Evolutionary conservation across 148 eudicot genomes (phyloP).

Genomic region (Fagopyrum tataricum): DNA sequence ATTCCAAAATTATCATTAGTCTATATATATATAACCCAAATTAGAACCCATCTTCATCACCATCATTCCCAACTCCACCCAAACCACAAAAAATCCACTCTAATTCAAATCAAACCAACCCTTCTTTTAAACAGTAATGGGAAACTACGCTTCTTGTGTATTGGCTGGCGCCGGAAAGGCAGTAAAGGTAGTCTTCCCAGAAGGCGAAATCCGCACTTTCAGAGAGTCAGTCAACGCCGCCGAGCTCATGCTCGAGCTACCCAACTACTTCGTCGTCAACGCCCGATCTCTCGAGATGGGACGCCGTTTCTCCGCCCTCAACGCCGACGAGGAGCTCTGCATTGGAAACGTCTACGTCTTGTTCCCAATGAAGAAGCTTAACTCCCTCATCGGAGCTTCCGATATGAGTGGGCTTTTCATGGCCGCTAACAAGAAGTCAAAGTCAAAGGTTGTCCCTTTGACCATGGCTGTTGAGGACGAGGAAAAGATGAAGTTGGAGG

Average conservation of each 20-base stretch:
- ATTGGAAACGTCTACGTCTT: slow-evolving; percentile 48
- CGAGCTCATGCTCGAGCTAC: slow-evolving; percentile 75
- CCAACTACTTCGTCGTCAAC: slow-evolving; percentile 49
- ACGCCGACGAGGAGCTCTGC: slow-evolving; percentile 78
- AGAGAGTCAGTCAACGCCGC: slow-evolving; percentile 52
- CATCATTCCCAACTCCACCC: not conserved
- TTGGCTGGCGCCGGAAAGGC: slow-evolving; percentile 25
- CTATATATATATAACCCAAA: not conserved
- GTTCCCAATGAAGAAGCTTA: slow-evolving; percentile 67
- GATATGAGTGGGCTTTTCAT: slow-evolving; percentile 63
- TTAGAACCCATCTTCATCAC: not conserved
- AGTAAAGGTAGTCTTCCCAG: slow-evolving; percentile 52
- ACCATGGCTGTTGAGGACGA: not conserved
- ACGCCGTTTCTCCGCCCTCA: slow-evolving; percentile 48
- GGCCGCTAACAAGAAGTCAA: slow-evolving; percentile 32
- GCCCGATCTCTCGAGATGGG: slow-evolving; percentile 47
- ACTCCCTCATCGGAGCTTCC: slow-evolving; percentile 47
- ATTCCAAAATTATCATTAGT: not conserved
- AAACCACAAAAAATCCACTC: not conserved
- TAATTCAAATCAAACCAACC: not conserved
- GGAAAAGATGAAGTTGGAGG: slow-evolving; percentile 35
- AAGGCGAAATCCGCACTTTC: slow-evolving; percentile 57
- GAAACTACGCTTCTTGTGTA: slow-evolving; percentile 72
- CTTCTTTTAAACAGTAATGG: slow-evolving; percentile 32
- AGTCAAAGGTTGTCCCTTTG: slow-evolving; percentile 55